phyloP scores from a whole-genome alignment of 2,329 filamentous ascomycete species.

The Pseudogymnoascus sp. region DNA sequence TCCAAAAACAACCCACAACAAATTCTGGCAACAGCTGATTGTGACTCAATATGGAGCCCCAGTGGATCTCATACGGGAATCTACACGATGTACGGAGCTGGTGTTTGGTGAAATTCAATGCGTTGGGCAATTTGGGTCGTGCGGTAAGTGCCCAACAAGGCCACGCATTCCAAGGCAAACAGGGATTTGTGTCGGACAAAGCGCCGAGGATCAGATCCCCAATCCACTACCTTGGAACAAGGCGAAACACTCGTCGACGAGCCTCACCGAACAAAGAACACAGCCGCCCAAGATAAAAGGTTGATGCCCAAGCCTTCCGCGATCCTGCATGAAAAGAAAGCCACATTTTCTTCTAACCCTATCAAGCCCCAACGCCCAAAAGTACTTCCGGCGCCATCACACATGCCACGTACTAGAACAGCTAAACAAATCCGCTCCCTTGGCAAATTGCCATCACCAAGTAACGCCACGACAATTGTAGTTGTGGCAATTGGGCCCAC shows the following conservation, averaged over 20 bases:
- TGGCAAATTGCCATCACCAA: not conserved
- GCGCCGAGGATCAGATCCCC: not conserved
- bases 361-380: not conserved
- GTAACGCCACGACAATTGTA: not conserved
- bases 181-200: not conserved
- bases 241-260: not conserved
- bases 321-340: constrained; percentile 4
- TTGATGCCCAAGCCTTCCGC: constrained; percentile 11
- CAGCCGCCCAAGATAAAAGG: constrained; percentile 1
- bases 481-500: constrained; percentile 1
- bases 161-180: not conserved
- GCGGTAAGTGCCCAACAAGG: not conserved
- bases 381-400: not conserved
- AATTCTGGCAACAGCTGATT: constrained; percentile 1
- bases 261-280: not conserved
- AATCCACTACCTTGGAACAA: not conserved
- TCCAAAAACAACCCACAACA: not conserved
- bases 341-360: not conserved
- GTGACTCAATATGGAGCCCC: constrained; percentile 5
- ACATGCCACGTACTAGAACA: constrained; percentile 9
- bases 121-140: not conserved
- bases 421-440: not conserved
- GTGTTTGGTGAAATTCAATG: not conserved
- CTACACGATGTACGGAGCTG: constrained; percentile 2
- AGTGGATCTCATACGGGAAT: constrained; percentile 1